Conservation (phyloP, 495 filamentous ascomycete species). For the Bathelium albidoporum region DNA sequence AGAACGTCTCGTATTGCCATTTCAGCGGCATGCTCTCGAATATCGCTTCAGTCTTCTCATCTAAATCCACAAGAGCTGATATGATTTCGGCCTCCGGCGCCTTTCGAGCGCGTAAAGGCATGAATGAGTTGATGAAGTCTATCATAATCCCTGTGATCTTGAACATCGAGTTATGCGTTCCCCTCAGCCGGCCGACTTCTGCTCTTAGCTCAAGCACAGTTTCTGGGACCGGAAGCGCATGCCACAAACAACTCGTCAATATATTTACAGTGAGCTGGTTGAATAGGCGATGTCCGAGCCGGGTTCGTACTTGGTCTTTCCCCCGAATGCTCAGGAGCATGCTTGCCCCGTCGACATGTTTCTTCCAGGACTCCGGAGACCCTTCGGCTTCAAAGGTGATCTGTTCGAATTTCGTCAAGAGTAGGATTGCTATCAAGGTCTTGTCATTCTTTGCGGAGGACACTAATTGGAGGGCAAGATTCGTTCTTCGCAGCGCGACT, state of each 20-base stretch:
- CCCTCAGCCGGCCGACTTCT: background rate
- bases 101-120: background rate
- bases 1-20: background rate
- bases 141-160: background rate
- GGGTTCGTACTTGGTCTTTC: background rate
- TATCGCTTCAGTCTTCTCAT: background rate
- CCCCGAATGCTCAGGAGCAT: background rate
- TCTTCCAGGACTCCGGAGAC: background rate
- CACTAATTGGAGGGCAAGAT: background rate
- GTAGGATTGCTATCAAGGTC: background rate
- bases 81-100: background rate
- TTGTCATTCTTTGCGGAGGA: background rate
- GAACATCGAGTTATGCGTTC: background rate
- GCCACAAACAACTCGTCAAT: background rate
- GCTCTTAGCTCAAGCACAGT: background rate
- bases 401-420: background rate
- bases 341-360: background rate
- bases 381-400: background rate
- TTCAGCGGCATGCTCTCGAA: background rate
- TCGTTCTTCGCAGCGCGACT: background rate
- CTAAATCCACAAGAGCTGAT: background rate
- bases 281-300: background rate
- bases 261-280: background rate
- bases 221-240: background rate
- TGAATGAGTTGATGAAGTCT: background rate